phyloP scores from a whole-genome alignment of 306 rosid species.

The Begonia fuchsioides region DNA sequence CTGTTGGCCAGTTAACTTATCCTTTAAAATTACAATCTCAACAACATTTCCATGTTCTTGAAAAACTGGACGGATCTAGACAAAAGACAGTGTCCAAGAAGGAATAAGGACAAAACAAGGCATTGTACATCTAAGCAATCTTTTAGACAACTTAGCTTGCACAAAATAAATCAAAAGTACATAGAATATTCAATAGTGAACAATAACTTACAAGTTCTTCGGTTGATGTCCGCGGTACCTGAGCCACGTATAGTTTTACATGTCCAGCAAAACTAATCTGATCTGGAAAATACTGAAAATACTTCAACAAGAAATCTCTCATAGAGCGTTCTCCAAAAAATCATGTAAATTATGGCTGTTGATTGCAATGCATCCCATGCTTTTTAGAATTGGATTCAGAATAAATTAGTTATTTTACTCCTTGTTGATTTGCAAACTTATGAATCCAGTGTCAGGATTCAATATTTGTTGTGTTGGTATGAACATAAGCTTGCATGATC shows the following conservation, averaged over 20 bases:
- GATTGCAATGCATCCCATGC: no score
- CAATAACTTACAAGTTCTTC: constrained; percentile 46
- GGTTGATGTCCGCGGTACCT: constrained; percentile 50
- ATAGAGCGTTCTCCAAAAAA: no score
- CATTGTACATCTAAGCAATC: background rate
- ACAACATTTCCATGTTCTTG: constrained; percentile 56
- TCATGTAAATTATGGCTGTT: no score
- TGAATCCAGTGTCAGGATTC: no score
- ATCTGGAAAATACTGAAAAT: constrained; percentile 22
- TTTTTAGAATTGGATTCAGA: no score
- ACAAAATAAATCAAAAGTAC: background rate
- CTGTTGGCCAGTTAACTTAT: constrained; percentile 56
- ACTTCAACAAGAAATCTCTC: background rate
- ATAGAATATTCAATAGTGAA: background rate
- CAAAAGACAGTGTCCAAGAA: constrained; percentile 4
- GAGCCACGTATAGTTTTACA: constrained; percentile 65
- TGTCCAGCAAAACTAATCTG: constrained; percentile 19
- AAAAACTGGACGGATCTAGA: constrained; percentile 54
- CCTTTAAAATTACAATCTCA: constrained; percentile 62
- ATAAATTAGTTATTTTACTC: no score
- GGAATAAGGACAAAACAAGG: background rate
- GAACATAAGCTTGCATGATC: no score
- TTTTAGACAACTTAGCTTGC: background rate
- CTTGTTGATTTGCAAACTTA: no score
- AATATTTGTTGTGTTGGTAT: no score